Percentiles rank a stretch among this genome's conserved stretches.
Evolutionary conservation across 257 asterid species (phyloP).

Genomic region (Solanum corneliomulleri): DNA sequence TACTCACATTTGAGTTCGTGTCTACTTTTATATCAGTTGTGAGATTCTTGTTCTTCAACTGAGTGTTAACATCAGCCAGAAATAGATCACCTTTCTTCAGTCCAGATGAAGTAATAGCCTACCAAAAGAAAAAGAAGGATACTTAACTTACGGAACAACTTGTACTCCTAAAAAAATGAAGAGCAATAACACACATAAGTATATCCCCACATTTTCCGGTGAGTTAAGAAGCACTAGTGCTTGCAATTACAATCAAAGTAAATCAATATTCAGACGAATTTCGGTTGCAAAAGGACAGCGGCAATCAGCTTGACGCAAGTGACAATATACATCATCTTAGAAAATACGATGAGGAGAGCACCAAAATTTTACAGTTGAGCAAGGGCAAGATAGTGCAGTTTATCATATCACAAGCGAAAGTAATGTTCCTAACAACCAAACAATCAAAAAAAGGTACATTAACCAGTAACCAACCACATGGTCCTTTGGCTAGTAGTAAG

Average conservation of each 20-base stretch:
- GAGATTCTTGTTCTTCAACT: neutral
- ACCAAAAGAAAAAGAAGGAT: neutral
- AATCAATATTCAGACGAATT: neutral
- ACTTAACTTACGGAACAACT: neutral
- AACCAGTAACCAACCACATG: neutral
- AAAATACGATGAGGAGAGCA: neutral
- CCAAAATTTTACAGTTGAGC: neutral
- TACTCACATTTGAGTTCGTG: neutral
- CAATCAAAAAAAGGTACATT: neutral
- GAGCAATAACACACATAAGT: neutral
- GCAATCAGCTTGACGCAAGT: neutral
- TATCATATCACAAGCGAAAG: neutral
- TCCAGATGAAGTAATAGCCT: neutral
- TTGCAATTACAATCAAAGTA: neutral
- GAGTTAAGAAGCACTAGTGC: neutral
- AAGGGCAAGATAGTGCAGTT: neutral
- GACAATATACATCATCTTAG: neutral
- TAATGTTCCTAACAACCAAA: neutral
- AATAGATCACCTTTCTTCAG: slow-evolving; percentile 2
- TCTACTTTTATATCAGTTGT: neutral
- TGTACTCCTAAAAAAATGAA: neutral
- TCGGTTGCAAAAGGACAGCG: neutral
- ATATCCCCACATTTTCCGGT: neutral
- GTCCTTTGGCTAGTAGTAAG: neutral
- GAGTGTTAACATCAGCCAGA: neutral